Conservation (phyloP, 805 yeast species). For the Starmerella kuoi region DNA sequence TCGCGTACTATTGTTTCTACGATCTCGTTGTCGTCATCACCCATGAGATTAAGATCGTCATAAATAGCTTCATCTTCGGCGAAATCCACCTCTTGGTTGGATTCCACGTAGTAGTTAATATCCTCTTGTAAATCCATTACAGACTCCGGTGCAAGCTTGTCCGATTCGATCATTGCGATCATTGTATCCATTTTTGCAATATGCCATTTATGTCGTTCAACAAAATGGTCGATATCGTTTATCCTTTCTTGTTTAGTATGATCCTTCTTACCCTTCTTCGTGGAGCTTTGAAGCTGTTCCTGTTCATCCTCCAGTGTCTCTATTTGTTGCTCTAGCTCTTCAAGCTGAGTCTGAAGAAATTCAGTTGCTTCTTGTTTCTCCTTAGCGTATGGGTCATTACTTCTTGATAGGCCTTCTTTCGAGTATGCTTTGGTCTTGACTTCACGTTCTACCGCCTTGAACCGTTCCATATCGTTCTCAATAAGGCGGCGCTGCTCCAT, state of each 20-base stretch:
- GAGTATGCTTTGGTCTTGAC: constrained; percentile 90
- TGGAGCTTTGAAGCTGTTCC: constrained; percentile 40
- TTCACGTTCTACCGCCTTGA: constrained; percentile 84
- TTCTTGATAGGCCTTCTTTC: constrained; percentile 75
- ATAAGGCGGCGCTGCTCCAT: constrained; percentile 64
- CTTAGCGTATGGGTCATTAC: constrained; percentile 65
- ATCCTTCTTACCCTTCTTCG: constrained; percentile 51
- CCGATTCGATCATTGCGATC: constrained; percentile 64
- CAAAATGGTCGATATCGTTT: constrained; percentile 47
- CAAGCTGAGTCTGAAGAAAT: constrained; percentile 59
- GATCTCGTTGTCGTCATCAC: constrained; percentile 40
- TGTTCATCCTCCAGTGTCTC: constrained; percentile 68
- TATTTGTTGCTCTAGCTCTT: constrained; percentile 67
- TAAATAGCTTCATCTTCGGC: constrained; percentile 88
- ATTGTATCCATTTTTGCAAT: constrained; percentile 65
- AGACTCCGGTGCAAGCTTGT: constrained; percentile 62
- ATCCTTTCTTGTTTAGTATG: constrained; percentile 43
- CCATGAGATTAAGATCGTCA: constrained; percentile 66
- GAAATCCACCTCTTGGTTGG: constrained; percentile 84
- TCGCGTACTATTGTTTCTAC: constrained; percentile 27
- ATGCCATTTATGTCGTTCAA: constrained; percentile 71
- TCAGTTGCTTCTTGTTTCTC: constrained; percentile 62
- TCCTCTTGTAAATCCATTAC: constrained; percentile 75
- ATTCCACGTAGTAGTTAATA: constrained; percentile 83
- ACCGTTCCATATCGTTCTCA: constrained; percentile 73